phyloP scores from a whole-genome alignment of 306 rosid genomes.

The Pterocarpus santalinus region DNA sequence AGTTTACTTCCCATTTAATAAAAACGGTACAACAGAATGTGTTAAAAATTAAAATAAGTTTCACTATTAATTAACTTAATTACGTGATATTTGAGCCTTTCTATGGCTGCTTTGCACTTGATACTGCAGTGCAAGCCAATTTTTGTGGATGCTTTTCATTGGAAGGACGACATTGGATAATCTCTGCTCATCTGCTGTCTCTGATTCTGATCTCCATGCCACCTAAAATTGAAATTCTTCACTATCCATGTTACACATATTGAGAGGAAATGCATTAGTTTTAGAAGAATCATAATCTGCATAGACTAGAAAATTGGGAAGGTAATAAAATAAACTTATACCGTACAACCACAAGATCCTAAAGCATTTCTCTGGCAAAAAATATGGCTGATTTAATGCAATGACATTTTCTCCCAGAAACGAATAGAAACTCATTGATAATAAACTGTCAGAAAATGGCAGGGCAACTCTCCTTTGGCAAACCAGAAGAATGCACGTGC shows the following conservation, averaged over 20 bases:
- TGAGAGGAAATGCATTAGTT: too few species aligned
- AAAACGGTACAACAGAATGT: too few species aligned
- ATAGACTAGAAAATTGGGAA: too few species aligned
- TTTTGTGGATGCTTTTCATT: too few species aligned
- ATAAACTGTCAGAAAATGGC: conserved; percentile 53
- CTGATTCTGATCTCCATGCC: background rate
- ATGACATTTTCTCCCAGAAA: too few species aligned
- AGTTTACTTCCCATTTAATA: too few species aligned
- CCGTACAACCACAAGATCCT: conserved; percentile 5
- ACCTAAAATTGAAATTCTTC: conserved; percentile 1
- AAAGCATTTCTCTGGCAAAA: conserved; percentile 27
- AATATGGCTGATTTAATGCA: background rate
- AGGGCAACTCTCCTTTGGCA: conserved; percentile 85
- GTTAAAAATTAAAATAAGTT: too few species aligned
- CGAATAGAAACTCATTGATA: background rate
- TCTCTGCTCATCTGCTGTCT: background rate
- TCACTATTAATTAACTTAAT: too few species aligned
- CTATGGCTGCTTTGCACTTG: background rate
- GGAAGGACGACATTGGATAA: too few species aligned
- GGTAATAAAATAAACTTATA: background rate
- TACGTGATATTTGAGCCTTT: too few species aligned
- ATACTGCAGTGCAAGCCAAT: background rate
- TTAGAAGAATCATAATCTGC: too few species aligned
- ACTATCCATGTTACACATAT: too few species aligned
- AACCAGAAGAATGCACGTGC: conserved; percentile 28